phyloP scores from a whole-genome alignment of 1,284 basidiomycete species.

The Ceratobasidium sp. region DNA sequence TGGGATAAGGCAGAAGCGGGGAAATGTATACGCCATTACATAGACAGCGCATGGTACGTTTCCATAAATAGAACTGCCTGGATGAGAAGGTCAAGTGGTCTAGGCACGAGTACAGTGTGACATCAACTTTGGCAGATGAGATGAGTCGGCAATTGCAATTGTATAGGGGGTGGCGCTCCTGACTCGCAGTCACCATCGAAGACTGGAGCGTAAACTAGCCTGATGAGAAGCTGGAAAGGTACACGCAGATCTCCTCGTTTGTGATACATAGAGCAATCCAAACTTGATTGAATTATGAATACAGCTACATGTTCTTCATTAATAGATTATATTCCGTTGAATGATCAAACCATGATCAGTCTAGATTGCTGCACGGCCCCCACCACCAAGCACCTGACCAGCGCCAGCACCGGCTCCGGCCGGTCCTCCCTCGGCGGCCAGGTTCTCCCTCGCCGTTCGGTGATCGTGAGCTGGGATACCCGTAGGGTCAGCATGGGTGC shows the following conservation, averaged over 20 bases:
- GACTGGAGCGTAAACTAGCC: not conserved
- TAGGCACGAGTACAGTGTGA: not conserved
- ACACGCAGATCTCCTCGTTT: not conserved
- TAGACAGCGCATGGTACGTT: not conserved
- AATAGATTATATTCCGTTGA: not conserved
- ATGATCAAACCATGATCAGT: not conserved
- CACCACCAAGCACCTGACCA: not conserved
- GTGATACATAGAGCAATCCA: not conserved
- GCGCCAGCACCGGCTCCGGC: conserved; percentile 15
- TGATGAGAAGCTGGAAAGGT: not conserved
- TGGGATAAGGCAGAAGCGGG: not conserved
- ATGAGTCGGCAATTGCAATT: not conserved
- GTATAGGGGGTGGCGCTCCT: not conserved
- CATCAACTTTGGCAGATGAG: not conserved
- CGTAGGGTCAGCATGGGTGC: not conserved
- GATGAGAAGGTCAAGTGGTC: not conserved
- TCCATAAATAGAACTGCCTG: not conserved
- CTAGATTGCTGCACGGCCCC: not conserved
- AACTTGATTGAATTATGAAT: not conserved
- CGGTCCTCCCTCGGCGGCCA: conserved; percentile 17
- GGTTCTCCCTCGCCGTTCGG: conserved; percentile 1
- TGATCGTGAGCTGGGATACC: not conserved
- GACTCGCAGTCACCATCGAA: not conserved
- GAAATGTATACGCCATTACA: not conserved
- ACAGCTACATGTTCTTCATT: not conserved